Base-by-base conservation (phyloP, 1,284 basidiomycete species). In the Blastosporella zonata region DNA sequence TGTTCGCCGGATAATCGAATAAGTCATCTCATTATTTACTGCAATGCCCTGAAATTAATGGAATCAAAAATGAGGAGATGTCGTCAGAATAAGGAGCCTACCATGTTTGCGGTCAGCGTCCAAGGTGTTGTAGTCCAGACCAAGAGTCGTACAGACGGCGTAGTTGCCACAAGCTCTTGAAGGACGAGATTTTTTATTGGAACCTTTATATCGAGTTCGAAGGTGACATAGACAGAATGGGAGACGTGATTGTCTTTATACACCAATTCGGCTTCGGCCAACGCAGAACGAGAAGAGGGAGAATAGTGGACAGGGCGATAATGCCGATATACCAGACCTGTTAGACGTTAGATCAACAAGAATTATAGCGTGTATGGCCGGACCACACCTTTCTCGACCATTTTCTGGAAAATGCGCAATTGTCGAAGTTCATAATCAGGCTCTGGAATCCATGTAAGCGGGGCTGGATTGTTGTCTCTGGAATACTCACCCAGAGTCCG, bases 61-160 rank as follows among this genome's bases (percentile, higher is more conserved):
- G 29, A 49, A 38, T 42, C 35, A 35, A 45, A 18, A 22, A 46
- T 54, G 8, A 48, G 6, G 4, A 43, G 21, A 25, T 10, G 13
- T 29, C 45, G 25, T 10, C 7, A 20, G 38, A 46, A 43, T n/a
- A 5, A 21, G 6, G 23, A 13, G 55, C 77, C 37, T 58, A 92
- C 93, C 87, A 96, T 93, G 62, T 99, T 99, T 0, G 93, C 92
- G 1, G 92, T 92, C 39, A 99, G 71, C 6, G 93, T 97, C 96
- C 96, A 99, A 0, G 97, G 93, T 0, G 96, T 99, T 0, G 97
- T 99, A 1, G 96, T 99, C 97, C 97, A 99, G n/a, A 97, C 88
- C 25, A 94, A 72, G 8, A 96, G 59, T 15, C 78, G 75, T 2
- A 87, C 66, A 18, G 56, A 54, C 9, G 60, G 39, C 20, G 55